Evolutionary conservation across 768 basidiomycete genomes (phyloP).

Genomic region (Naganishia antarctica): DNA sequence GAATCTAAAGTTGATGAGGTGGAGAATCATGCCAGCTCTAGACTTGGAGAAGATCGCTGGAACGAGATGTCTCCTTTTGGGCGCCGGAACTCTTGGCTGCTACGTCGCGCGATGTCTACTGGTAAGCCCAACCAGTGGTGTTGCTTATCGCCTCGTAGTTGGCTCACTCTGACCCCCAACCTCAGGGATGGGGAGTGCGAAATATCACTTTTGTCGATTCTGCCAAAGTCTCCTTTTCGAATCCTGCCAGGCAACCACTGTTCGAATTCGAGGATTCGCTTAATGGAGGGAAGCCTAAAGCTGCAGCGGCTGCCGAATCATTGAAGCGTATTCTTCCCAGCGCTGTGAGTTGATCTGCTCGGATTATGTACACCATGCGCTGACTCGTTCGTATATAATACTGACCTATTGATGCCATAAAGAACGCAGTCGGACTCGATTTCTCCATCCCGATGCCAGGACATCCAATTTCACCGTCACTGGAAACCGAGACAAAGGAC

Average conservation of each 20-base stretch:
- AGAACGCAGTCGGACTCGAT: constrained; percentile 76
- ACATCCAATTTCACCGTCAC: constrained; percentile 66
- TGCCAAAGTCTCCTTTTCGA: constrained; percentile 86
- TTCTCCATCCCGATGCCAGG: constrained; percentile 95
- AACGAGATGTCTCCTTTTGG: constrained; percentile 78
- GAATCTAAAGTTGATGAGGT: constrained; percentile 95
- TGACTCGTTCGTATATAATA: not conserved
- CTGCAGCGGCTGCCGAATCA: constrained; percentile 76
- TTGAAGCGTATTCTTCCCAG: constrained; percentile 88
- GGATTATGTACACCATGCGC: not conserved
- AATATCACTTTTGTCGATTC: constrained; percentile 92
- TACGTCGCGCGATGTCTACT: constrained; percentile 89
- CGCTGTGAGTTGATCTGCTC: constrained; percentile 58
- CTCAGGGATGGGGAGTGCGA: constrained; percentile 89
- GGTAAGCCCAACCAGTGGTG: constrained; percentile 53
- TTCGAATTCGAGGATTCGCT: constrained; percentile 94
- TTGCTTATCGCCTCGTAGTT: not conserved
- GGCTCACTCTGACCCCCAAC: not conserved
- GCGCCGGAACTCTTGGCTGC: constrained; percentile 93
- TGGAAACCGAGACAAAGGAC: constrained; percentile 58
- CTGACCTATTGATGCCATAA: not conserved
- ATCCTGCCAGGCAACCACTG: constrained; percentile 93
- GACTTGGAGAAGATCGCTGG: constrained; percentile 78
- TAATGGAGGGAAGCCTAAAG: constrained; percentile 88
- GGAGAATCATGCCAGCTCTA: constrained; percentile 85